Percentiles rank a stretch among this genome's conserved stretches.
Conservation (phyloP, 441 rosid species). For the Adansonia grandidieri region DNA sequence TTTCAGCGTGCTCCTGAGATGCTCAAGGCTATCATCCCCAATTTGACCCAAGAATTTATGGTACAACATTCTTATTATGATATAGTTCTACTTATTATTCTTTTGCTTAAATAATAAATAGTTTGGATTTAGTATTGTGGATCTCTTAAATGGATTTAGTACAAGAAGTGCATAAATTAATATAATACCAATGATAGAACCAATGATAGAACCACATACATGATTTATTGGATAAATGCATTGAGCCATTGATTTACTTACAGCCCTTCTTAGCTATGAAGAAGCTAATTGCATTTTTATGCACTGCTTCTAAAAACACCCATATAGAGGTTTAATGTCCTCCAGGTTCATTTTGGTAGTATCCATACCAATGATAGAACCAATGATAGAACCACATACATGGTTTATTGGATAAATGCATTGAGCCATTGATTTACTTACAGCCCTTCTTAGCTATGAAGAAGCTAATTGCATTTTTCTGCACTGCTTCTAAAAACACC, state of each 20-base stretch:
- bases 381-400: no score
- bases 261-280: background rate
- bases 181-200: no score
- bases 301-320: background rate
- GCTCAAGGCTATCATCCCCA: constrained; percentile 75
- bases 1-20: constrained; percentile 82
- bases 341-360: background rate
- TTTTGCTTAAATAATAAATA: constrained; percentile 15
- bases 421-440: background rate
- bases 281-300: background rate
- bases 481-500: background rate
- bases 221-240: background rate
- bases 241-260: background rate
- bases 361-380: no score
- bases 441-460: background rate
- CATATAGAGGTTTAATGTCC: background rate
- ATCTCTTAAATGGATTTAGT: background rate
- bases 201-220: no score
- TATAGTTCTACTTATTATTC: constrained; percentile 25
- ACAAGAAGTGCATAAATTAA: no score
- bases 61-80: constrained; percentile 41
- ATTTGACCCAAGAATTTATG: constrained; percentile 77
- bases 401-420: background rate
- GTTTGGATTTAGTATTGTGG: background rate
- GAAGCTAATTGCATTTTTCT: background rate